These are phyloP conservation scores for Apiotrichum porosum DNA, from an alignment of 1,284 basidiomycete species.

Conservation along the genomic window DNA sequence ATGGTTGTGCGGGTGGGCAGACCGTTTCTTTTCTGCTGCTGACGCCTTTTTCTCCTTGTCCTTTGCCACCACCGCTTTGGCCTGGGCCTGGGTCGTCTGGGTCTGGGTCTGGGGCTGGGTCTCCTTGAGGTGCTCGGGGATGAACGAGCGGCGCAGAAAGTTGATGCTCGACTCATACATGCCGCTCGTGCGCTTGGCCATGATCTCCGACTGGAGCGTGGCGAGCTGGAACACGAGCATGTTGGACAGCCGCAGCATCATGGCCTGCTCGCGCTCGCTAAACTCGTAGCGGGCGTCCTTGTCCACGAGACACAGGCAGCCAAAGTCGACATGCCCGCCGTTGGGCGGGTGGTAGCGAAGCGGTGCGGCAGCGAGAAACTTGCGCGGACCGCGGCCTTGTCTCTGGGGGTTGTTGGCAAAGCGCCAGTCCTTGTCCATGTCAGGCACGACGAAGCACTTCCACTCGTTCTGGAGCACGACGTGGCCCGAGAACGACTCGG, in stretches of 20 bases:
- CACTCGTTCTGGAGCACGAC: conserved; percentile 9
- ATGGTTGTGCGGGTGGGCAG: background rate
- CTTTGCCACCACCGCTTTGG: no score
- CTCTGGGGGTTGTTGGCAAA: conserved; percentile 25
- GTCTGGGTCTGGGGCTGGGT: background rate
- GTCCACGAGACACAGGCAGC: conserved; percentile 31
- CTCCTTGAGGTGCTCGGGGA: conserved; percentile 16
- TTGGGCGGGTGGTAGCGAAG: conserved; percentile 25
- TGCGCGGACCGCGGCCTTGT: background rate
- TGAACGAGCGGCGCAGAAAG: conserved; percentile 35
- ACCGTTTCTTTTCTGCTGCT: background rate
- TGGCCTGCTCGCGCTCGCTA: conserved; percentile 24
- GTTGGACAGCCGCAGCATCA: conserved; percentile 38
- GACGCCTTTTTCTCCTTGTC: conserved; percentile 2
- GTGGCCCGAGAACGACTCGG: conserved; percentile 15
- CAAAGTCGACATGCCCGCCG: conserved; percentile 32
- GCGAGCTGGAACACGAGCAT: conserved; percentile 45
- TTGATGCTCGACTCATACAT: conserved; percentile 40
- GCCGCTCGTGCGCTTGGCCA: conserved; percentile 27
- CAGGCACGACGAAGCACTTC: conserved; percentile 26
- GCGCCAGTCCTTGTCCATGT: conserved; percentile 38
- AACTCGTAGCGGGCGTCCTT: conserved; percentile 27
- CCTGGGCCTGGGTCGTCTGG: background rate
- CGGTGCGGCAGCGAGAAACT: conserved; percentile 37
- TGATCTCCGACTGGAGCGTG: conserved; percentile 34